phyloP scores from a whole-genome alignment of 495 filamentous ascomycete species.

The Podospora anserina region DNA sequence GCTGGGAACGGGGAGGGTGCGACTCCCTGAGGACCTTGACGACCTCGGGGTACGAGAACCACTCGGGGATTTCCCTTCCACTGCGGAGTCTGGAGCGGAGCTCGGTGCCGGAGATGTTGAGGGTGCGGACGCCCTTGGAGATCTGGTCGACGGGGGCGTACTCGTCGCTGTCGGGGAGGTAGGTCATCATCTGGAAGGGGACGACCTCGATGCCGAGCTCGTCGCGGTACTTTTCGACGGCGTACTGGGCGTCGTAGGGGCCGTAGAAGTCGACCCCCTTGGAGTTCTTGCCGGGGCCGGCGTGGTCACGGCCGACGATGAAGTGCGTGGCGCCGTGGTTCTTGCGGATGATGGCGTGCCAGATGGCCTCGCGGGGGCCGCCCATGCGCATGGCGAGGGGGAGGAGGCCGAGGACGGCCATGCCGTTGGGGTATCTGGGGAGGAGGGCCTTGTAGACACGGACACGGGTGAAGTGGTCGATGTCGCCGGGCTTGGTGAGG shows the following conservation, averaged over 20 bases:
- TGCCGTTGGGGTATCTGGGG: constrained; percentile 96
- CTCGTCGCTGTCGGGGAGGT: constrained; percentile 94
- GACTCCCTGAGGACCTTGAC: constrained; percentile 93
- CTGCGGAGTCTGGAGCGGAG: constrained; percentile 84
- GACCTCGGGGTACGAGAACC: constrained; percentile 99
- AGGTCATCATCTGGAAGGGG: constrained; percentile 99
- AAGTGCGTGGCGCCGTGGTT: constrained; percentile 99
- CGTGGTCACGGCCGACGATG: constrained; percentile 97
- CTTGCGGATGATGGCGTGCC: constrained; percentile 99
- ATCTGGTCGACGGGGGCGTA: constrained; percentile 92
- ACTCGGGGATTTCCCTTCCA: constrained; percentile 92
- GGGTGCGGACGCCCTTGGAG: constrained; percentile 73
- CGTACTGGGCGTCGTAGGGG: constrained; percentile 96
- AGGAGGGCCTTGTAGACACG: constrained; percentile 97
- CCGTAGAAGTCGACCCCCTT: constrained; percentile 97
- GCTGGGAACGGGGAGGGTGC: constrained; percentile 79
- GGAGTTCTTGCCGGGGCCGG: constrained; percentile 94
- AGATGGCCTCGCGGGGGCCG: constrained; percentile 95
- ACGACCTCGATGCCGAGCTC: constrained; percentile 98
- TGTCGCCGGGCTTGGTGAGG: constrained; percentile 97
- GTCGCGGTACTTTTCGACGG: constrained; percentile 91
- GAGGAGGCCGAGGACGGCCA: constrained; percentile 95
- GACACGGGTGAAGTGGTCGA: constrained; percentile 99
- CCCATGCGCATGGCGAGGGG: constrained; percentile 99
- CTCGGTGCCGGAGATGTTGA: constrained; percentile 96